phyloP scores from a whole-genome alignment of 1,139 yeast species.

The Zygosaccharomyces pseudobailii region DNA sequence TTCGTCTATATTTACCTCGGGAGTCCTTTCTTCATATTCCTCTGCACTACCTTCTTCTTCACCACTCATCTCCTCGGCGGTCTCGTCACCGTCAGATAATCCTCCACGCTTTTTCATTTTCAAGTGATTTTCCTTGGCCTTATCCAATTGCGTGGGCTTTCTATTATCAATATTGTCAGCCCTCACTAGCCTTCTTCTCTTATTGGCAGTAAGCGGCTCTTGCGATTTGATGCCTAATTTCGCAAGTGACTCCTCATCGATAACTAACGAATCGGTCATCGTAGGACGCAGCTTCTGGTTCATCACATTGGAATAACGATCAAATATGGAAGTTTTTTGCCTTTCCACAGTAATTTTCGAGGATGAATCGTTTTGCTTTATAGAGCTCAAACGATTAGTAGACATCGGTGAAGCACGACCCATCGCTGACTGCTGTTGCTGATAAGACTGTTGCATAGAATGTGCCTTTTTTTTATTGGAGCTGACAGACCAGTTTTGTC shows the following conservation, averaged over 20 bases:
- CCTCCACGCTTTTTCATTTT: conserved; percentile 19
- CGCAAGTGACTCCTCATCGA: conserved; percentile 17
- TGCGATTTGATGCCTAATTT: conserved; percentile 10
- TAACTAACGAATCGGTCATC: conserved; percentile 12
- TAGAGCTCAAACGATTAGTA: conserved; percentile 13
- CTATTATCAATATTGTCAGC: conserved; percentile 21
- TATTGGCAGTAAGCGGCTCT: conserved; percentile 9
- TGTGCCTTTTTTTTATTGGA: conserved; percentile 9
- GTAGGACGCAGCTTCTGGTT: conserved; percentile 18
- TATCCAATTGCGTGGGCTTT: conserved; percentile 21
- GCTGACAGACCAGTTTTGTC: conserved; percentile 28
- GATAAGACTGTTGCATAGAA: not conserved
- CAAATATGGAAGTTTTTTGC: conserved; percentile 49
- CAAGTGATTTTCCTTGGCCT: conserved; percentile 21
- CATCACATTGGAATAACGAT: conserved; percentile 32
- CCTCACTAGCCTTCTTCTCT: conserved; percentile 31
- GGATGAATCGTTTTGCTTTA: conserved; percentile 28
- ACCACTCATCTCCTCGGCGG: conserved; percentile 38
- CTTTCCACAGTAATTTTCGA: conserved; percentile 56
- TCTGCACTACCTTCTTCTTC: conserved; percentile 44
- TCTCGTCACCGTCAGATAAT: conserved; percentile 33
- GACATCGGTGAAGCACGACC: conserved; percentile 5
- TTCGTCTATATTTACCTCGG: conserved; percentile 49
- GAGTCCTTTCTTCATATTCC: conserved; percentile 39
- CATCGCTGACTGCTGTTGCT: conserved; percentile 1